Percentiles rank a stretch among this genome's conserved stretches.
These are phyloP conservation scores for Mesotaenium endlicherianum DNA, from an alignment of 139 green algal genomes.

Conservation along the genomic window DNA sequence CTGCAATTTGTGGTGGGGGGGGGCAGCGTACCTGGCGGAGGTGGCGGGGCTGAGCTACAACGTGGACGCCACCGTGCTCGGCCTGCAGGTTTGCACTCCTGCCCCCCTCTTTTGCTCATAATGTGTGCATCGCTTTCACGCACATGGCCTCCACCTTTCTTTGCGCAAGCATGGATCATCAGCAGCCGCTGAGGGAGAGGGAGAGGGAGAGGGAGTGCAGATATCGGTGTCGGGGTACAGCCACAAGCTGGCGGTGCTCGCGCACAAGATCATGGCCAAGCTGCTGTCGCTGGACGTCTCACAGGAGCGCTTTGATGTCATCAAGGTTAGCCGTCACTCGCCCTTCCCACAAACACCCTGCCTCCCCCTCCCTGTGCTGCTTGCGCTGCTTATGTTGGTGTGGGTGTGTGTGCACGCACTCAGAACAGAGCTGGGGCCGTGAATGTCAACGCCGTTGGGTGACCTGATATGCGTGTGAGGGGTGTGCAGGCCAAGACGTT, in stretches of 20 bases:
- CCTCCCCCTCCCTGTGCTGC: background rate
- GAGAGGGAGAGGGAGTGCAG: too few species aligned
- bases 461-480: too few species aligned
- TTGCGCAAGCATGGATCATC: too few species aligned
- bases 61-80: conserved; percentile 48
- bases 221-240: conserved; percentile 70
- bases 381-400: conserved; percentile 4
- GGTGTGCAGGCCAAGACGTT: conserved; percentile 48
- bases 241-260: conserved; percentile 76
- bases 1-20: too few species aligned
- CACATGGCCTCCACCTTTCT: background rate
- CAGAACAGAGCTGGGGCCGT: too few species aligned
- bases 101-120: background rate
- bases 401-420: too few species aligned
- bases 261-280: conserved; percentile 65
- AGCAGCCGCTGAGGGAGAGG: too few species aligned
- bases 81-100: conserved; percentile 41
- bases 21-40: conserved; percentile 76
- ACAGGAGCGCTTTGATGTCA: conserved; percentile 67
- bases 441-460: too few species aligned
- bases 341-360: background rate
- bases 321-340: conserved; percentile 31
- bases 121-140: background rate
- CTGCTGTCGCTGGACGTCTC: conserved; percentile 62
- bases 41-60: conserved; percentile 74